Percentiles rank a stretch among this genome's conserved stretches.
phyloP scores from a whole-genome alignment of 768 basidiomycete species.

The Leucocoprinus leucothites region DNA sequence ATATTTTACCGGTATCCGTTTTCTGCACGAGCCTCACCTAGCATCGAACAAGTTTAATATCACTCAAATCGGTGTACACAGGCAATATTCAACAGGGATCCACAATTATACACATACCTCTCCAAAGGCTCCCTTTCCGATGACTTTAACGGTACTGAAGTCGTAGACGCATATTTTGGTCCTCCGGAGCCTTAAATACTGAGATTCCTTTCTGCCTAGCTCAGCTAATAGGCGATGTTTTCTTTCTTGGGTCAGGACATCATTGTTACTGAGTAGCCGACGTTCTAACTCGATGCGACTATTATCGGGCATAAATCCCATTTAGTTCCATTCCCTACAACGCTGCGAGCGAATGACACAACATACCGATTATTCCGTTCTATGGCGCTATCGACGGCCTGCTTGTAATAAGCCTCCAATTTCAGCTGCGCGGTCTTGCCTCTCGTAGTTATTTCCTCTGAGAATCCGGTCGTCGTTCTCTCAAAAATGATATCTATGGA shows the following conservation, averaged over 20 bases:
- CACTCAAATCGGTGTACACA: too few relatives aligned
- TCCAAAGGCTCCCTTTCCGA: constrained; percentile 98
- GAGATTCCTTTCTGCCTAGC: constrained; percentile 84
- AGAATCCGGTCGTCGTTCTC: constrained; percentile 71
- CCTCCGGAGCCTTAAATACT: constrained; percentile 81
- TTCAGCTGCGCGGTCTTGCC: constrained; percentile 93
- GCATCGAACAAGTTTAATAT: constrained; percentile 11
- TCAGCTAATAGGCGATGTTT: constrained; percentile 82
- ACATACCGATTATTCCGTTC: constrained; percentile 86
- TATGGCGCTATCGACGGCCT: constrained; percentile 93
- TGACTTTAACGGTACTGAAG: constrained; percentile 97
- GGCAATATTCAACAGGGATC: too few relatives aligned
- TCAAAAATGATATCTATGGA: constrained; percentile 87
- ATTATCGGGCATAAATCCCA: too few relatives aligned
- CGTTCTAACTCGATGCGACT: constrained; percentile 90
- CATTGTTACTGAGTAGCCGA: constrained; percentile 60
- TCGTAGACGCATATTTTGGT: constrained; percentile 90
- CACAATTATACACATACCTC: constrained; percentile 73
- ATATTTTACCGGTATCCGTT: constrained; percentile 94
- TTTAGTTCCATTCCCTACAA: too few relatives aligned
- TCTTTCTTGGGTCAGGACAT: constrained; percentile 73
- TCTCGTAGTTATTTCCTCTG: constrained; percentile 75
- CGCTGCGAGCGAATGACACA: neutral
- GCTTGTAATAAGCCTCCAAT: constrained; percentile 95
- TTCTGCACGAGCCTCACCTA: constrained; percentile 94